These are phyloP conservation scores for Lactarius quietus DNA, from an alignment of 768 basidiomycete species.

Conservation along the genomic window DNA sequence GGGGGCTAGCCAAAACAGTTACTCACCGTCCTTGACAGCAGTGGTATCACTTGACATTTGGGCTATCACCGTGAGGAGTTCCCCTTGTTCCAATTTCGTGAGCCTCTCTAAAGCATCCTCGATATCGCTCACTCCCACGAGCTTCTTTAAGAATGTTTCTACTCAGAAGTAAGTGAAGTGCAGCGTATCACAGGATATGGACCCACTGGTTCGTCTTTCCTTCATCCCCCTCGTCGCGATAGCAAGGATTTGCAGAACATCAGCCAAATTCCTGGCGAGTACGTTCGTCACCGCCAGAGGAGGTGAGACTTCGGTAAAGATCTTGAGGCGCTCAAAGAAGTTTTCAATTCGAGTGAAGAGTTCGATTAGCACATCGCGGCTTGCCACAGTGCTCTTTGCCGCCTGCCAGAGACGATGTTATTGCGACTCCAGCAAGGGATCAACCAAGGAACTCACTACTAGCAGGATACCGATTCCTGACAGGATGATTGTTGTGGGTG, in stretches of 20 bases:
- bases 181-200: neutral
- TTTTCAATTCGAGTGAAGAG: neutral
- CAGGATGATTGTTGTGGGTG: neutral
- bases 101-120: neutral
- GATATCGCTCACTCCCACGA: neutral
- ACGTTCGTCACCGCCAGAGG: neutral
- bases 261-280: neutral
- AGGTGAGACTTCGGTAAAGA: neutral
- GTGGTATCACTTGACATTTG: neutral
- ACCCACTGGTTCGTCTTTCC: neutral
- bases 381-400: neutral
- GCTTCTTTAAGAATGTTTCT: neutral
- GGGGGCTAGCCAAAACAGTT: neutral
- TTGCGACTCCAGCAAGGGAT: neutral
- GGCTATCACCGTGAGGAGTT: neutral
- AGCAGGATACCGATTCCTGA: neutral
- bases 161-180: neutral
- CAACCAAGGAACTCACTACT: neutral
- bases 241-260: neutral
- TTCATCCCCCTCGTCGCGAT: too few relatives aligned
- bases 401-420: neutral
- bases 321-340: neutral
- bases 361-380: neutral
- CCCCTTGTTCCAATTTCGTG: neutral
- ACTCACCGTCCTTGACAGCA: neutral